Evolutionary conservation across 768 basidiomycete species (phyloP), one percentile per base, ranked within the genome.

Genomic region (Tylopilus sp.): DNA sequence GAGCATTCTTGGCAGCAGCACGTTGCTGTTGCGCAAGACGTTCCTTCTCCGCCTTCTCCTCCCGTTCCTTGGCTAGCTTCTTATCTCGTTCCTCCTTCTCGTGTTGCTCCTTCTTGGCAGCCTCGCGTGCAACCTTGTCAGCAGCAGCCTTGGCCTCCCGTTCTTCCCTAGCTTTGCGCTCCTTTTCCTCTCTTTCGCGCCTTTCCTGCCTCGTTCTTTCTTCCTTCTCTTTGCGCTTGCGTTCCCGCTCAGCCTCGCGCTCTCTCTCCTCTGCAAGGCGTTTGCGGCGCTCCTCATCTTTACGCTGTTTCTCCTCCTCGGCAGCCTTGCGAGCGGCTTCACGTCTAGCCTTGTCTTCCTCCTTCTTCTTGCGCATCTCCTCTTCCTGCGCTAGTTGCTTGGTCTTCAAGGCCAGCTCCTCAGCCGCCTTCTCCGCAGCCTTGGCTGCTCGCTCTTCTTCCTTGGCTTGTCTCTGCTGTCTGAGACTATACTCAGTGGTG

Each of bases 381-480:
- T 90, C 89, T 65, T 96, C 93, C 29, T 81, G 76, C 5, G 85
- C 87, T 22, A 76, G 80, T 53, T 87, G 90, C 64, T 85, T 87
- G 8, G 86, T 87, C 68, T 87, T 88, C 45, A 74, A 50, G 3
- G 87, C 86, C 11, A 86, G 88, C 55, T 94, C 92, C 65, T 92
- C 92, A 5, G 87, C 92, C 11, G 89, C 89, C 65, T 85, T 85
- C 70, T 91, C 92, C 6, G 90, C 91, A 21, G 91, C 89, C 59
- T 83, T 83, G 21, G 79, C 81, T 9, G 91, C 90, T 54, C 84
- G 83, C 71, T 95, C 94, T 67, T 92, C 91, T 56, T 98, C 97
- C 67, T 96, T 96, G 38, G 87, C 89, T 59, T 82, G 77, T 72
- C 96, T 97, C 75, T 97, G 94, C 69, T 82, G 84, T 74, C 95